These are phyloP conservation scores for Fusarium phyllophilum DNA, from an alignment of 2,329 filamentous ascomycete genomes.

Conservation along the genomic window DNA sequence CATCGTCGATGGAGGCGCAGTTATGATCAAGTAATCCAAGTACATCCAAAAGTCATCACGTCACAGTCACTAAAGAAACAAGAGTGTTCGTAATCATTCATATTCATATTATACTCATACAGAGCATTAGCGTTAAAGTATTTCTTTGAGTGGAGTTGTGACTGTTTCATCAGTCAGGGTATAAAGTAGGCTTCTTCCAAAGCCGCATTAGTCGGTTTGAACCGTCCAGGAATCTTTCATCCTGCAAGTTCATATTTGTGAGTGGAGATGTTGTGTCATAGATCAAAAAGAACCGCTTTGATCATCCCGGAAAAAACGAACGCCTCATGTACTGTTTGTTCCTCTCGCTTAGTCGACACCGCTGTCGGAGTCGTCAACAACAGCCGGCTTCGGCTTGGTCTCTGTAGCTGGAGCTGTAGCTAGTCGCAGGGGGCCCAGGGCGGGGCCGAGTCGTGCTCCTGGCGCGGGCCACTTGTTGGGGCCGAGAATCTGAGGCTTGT, in stretches of 20 bases:
- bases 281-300: conserved; percentile 7
- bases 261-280: conserved; percentile 15
- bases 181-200: conserved; percentile 19
- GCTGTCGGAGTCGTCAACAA: not conserved
- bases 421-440: conserved; percentile 7
- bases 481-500: conserved; percentile 13
- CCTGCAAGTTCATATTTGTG: not conserved
- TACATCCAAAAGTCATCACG: not conserved
- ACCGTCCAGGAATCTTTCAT: not conserved
- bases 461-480: conserved; percentile 19
- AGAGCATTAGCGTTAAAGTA: conserved; percentile 12
- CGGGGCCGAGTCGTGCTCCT: conserved; percentile 11
- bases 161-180: conserved; percentile 12
- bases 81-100: conserved; percentile 3
- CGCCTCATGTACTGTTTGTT: conserved; percentile 14
- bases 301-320: not conserved
- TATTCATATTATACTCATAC: conserved; percentile 26
- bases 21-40: conserved; percentile 4
- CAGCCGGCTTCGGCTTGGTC: conserved; percentile 6
- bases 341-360: conserved; percentile 17
- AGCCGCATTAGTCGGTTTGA: conserved; percentile 18
- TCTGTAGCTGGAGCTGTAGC: not conserved
- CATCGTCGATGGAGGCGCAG: conserved; percentile 9
- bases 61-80: not conserved
- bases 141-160: conserved; percentile 20